phyloP scores from a whole-genome alignment of 2,329 filamentous ascomycete genomes.

The Claviceps maximensis region DNA sequence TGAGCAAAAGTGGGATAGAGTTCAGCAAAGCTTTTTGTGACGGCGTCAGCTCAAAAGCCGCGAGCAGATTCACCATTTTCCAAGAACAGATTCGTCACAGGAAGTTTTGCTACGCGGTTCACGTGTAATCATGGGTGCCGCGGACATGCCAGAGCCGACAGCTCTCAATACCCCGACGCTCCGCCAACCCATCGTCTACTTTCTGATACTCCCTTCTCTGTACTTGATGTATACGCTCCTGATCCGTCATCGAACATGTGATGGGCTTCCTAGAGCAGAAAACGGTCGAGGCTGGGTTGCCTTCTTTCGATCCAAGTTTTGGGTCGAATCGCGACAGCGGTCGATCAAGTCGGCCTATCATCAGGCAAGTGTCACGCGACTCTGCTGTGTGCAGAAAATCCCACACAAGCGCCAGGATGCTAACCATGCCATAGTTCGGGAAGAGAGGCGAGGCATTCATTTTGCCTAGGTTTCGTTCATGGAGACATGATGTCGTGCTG shows the following conservation, averaged over 20 bases:
- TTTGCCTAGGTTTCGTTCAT: conserved; percentile 26
- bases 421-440: conserved; percentile 20
- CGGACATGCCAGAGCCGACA: background rate
- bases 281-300: background rate
- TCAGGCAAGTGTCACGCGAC: background rate
- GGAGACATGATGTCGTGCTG: conserved; percentile 30
- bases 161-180: background rate
- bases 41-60: background rate
- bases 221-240: background rate
- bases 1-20: background rate
- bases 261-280: background rate
- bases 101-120: background rate
- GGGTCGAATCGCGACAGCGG: background rate
- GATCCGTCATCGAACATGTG: background rate
- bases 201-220: background rate
- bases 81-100: background rate
- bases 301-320: background rate
- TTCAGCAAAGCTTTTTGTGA: background rate
- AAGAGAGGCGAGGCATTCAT: conserved; percentile 28
- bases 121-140: background rate
- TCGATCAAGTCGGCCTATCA: background rate
- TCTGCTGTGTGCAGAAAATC: background rate
- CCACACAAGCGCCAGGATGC: background rate
- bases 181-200: background rate
- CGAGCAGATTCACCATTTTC: background rate